A percentile compares a stretch with the other conserved stretches of the same genome.
Conservation (phyloP, 371 early-diverging fungal genomes). For the Mortierella sp. region DNA sequence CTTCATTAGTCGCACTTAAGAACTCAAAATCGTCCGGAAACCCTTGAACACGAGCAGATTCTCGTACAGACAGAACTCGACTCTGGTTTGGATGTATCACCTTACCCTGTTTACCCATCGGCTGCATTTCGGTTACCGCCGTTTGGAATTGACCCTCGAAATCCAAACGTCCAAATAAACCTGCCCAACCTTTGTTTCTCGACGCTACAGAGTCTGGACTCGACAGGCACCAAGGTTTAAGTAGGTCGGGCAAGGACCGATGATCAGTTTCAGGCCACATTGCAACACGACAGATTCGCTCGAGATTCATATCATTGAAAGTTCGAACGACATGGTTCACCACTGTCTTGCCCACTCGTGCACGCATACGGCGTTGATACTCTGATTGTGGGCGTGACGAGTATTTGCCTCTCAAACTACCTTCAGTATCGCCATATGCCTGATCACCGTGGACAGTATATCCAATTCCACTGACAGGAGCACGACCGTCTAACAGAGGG, state of each 20-base stretch:
- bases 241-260: background rate
- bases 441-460: background rate
- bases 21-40: conserved; percentile 73
- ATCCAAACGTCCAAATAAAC: conserved; percentile 40
- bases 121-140: conserved; percentile 49
- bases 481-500: background rate
- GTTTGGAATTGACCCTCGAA: conserved; percentile 66
- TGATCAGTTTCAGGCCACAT: background rate
- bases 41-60: conserved; percentile 73
- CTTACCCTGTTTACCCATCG: conserved; percentile 71
- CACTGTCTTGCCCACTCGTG: background rate
- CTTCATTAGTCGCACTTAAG: conserved; percentile 33
- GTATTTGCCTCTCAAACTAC: background rate
- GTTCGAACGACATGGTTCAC: background rate
- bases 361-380: conserved; percentile 3
- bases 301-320: background rate
- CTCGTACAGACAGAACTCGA: conserved; percentile 68
- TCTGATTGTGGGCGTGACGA: conserved; percentile 2
- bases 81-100: conserved; percentile 70
- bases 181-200: background rate
- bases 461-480: background rate
- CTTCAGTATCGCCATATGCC: background rate
- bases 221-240: background rate
- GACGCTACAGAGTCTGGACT: background rate
- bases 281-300: conserved; percentile 3